phyloP scores from a whole-genome alignment of 306 rosid genomes.

The Phaseolus lunatus region DNA sequence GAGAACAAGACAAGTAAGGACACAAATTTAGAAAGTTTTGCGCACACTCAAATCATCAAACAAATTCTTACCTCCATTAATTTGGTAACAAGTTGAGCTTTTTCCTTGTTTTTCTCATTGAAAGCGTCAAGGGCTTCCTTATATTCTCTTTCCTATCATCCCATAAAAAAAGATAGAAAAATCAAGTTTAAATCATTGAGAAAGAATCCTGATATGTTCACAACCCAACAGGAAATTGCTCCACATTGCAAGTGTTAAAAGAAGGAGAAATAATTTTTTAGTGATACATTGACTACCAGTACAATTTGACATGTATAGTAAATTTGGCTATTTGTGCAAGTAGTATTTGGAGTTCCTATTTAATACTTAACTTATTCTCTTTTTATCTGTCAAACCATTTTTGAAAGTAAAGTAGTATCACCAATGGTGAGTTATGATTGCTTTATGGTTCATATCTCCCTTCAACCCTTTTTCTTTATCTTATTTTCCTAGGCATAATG shows the following conservation, averaged over 20 bases:
- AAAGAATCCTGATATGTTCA: no score
- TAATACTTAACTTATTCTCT: no score
- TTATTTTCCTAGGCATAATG: slow-evolving; percentile 2
- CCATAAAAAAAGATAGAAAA: background rate
- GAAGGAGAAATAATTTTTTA: no score
- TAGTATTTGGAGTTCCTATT: no score
- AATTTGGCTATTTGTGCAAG: no score
- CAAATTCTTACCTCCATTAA: slow-evolving; percentile 72
- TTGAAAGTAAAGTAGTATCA: no score
- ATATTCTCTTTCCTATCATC: slow-evolving; percentile 84
- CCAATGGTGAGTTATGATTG: background rate
- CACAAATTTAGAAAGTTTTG: background rate
- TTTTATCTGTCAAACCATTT: background rate
- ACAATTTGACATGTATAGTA: no score
- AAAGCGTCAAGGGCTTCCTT: slow-evolving; percentile 95
- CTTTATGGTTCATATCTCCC: background rate
- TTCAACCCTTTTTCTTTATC: background rate
- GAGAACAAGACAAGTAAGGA: slow-evolving; percentile 21
- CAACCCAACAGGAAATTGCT: no score
- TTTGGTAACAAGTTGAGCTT: slow-evolving; percentile 72
- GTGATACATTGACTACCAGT: no score
- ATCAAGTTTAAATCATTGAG: no score
- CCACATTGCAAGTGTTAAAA: no score
- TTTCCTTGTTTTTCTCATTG: slow-evolving; percentile 94
- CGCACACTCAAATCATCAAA: slow-evolving; percentile 1